A percentile compares a stretch with the other conserved stretches of the same genome.
Conservation (phyloP, 768 basidiomycete genomes). For the Amanita brunnescens region DNA sequence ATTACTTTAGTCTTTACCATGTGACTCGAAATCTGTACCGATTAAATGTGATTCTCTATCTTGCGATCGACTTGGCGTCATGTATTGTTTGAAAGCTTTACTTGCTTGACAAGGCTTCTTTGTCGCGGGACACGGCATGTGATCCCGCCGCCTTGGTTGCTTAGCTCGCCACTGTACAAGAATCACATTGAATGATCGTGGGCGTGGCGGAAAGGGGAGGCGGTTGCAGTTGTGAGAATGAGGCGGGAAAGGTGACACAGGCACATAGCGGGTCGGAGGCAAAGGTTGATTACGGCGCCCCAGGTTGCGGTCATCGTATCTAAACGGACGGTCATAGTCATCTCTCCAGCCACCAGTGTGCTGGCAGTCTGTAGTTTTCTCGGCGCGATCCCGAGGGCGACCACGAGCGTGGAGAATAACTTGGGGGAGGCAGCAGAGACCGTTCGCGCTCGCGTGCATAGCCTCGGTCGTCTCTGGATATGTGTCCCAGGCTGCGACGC, state of each 20-base stretch:
- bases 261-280: conserved; percentile 9
- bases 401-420: conserved; percentile 18
- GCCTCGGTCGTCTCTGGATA: conserved; percentile 19
- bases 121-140: too few species aligned
- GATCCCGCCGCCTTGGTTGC: too few species aligned
- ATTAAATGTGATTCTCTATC: too few species aligned
- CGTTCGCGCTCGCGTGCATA: conserved; percentile 10
- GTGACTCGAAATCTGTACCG: too few species aligned
- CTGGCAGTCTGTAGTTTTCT: conserved; percentile 30
- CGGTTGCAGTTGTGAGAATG: conserved; percentile 15
- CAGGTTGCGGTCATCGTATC: conserved; percentile 14
- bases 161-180: too few species aligned
- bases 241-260: conserved; percentile 12
- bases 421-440: conserved; percentile 25
- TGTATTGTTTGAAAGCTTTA: too few species aligned
- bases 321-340: conserved; percentile 6
- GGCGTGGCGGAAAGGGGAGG: conserved; percentile 11
- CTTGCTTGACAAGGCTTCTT: too few species aligned
- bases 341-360: conserved; percentile 26
- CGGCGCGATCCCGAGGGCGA: conserved; percentile 22
- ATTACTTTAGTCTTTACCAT: too few species aligned
- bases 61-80: too few species aligned
- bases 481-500: conserved; percentile 13
- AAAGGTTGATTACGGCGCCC: conserved; percentile 16
- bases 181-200: too few species aligned